Evolutionary conservation across 2,329 filamentous ascomycete genomes (phyloP).

Genomic region (Fusarium irregulare): DNA sequence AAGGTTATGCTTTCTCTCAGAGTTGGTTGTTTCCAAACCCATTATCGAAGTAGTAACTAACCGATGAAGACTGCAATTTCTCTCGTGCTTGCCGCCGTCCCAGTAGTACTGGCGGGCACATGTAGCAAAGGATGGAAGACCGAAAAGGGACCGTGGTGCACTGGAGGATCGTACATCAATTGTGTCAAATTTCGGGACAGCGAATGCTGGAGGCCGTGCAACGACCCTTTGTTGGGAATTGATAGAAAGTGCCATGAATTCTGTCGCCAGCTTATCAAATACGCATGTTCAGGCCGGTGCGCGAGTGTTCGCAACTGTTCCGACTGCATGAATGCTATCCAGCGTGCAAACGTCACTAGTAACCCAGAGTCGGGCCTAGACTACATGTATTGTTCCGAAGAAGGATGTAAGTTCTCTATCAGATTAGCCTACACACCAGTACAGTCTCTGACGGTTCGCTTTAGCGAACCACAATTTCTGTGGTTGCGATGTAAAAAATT

Average conservation of each 20-base stretch:
- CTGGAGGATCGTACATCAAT: background rate
- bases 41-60: background rate
- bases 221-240: too few relatives aligned
- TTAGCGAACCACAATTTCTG: background rate
- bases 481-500: background rate
- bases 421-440: background rate
- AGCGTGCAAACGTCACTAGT: background rate
- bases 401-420: background rate
- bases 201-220: background rate
- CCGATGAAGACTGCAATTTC: background rate
- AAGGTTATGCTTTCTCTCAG: background rate
- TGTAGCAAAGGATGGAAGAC: background rate
- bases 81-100: background rate
- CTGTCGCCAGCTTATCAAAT: too few relatives aligned
- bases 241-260: too few relatives aligned
- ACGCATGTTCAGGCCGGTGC: background rate
- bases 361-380: background rate
- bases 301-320: background rate
- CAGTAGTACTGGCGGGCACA: background rate
- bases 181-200: background rate
- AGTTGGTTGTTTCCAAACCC: background rate
- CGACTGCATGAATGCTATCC: background rate
- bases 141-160: background rate
- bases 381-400: background rate
- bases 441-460: background rate